phyloP scores from a whole-genome alignment of 352 stramenopile genomes.

The Phytophthora ramorum region DNA sequence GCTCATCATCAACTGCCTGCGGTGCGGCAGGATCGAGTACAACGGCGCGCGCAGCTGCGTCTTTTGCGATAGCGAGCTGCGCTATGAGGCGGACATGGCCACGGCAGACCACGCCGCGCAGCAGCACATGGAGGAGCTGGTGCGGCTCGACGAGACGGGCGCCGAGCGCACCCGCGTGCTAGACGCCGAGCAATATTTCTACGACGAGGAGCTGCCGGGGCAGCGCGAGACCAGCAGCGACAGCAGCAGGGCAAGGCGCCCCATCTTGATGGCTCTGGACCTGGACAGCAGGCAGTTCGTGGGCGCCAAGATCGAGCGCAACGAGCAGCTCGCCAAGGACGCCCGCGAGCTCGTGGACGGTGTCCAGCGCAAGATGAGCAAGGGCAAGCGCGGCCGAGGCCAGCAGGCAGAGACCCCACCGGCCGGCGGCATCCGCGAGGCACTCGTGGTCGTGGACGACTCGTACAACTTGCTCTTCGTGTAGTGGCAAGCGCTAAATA shows the following conservation, averaged over 20 bases:
- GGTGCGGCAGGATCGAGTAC: constrained; percentile 72
- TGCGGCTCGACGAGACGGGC: constrained; percentile 54
- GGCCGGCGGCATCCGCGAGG: constrained; percentile 9
- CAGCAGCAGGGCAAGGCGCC: constrained; percentile 4
- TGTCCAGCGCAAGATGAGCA: constrained; percentile 53
- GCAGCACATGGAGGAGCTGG: constrained; percentile 64
- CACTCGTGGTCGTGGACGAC: constrained; percentile 48
- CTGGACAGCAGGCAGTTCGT: constrained; percentile 56
- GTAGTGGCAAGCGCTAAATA: constrained; percentile 25
- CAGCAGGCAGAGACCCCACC: constrained; percentile 8
- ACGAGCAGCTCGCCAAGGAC: constrained; percentile 63
- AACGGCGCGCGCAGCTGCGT: constrained; percentile 58
- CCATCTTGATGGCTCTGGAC: constrained; percentile 57
- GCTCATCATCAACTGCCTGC: constrained; percentile 76
- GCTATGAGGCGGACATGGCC: constrained; percentile 51
- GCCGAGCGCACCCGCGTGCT: constrained; percentile 53
- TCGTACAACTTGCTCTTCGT: constrained; percentile 60
- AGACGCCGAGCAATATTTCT: constrained; percentile 50
- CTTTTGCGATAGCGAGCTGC: constrained; percentile 67
- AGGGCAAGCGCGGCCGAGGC: constrained; percentile 31
- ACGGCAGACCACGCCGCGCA: constrained; percentile 44
- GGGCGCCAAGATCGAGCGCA: constrained; percentile 45
- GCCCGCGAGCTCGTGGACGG: constrained; percentile 59
- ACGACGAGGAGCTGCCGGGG: constrained; percentile 38
- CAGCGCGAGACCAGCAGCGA: constrained; percentile 7